These are phyloP conservation scores for Lactarius hatsudake DNA, from an alignment of 768 basidiomycete genomes.

Conservation along the genomic window DNA sequence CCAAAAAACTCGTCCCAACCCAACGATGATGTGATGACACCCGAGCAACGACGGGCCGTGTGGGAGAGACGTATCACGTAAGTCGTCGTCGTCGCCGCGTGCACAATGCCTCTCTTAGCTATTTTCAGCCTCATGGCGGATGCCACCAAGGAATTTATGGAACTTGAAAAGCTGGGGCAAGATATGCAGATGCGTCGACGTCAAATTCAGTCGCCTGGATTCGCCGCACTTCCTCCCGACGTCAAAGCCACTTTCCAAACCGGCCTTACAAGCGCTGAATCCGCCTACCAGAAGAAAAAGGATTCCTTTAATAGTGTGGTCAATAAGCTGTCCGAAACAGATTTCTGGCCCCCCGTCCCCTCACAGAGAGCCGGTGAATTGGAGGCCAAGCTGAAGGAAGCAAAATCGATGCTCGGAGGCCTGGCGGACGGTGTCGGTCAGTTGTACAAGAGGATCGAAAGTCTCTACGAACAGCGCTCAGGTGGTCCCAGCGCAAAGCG, in stretches of 20 bases:
- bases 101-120: not conserved
- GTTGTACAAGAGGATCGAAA: conserved; percentile 23
- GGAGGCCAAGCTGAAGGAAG: conserved; percentile 28
- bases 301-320: conserved; percentile 35
- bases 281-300: conserved; percentile 34
- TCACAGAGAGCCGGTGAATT: conserved; percentile 29
- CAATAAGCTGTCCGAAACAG: conserved; percentile 35
- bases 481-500: not conserved
- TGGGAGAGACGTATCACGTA: conserved; percentile 45
- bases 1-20: not conserved
- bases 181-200: conserved; percentile 30
- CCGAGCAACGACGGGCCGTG: conserved; percentile 38
- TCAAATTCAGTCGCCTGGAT: conserved; percentile 30
- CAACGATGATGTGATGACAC: conserved; percentile 29
- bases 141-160: conserved; percentile 22
- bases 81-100: conserved; percentile 19
- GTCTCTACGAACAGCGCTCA: conserved; percentile 1
- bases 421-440: conserved; percentile 31
- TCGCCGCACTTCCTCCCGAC: conserved; percentile 31
- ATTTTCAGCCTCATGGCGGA: conserved; percentile 37
- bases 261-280: conserved; percentile 31
- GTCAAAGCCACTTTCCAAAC: conserved; percentile 30
- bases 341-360: conserved; percentile 42
- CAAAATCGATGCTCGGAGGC: conserved; percentile 34
- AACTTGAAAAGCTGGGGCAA: conserved; percentile 21